Evolutionary conservation across 768 basidiomycete species (phyloP), one percentile per base, ranked within the genome.

Genomic region (Grammothele lineata): DNA sequence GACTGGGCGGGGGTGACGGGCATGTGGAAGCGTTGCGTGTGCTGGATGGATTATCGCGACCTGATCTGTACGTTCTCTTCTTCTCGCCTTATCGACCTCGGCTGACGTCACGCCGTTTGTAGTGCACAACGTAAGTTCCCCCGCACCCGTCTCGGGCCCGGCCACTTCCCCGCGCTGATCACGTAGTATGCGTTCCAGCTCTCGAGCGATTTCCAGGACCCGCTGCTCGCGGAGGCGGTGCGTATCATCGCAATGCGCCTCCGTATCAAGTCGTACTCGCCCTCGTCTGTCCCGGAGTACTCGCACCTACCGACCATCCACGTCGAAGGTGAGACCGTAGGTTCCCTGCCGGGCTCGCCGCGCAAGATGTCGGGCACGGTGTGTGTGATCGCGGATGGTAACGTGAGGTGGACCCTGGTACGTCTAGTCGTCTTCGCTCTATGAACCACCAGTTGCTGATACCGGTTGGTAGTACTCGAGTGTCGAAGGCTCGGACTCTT

Each of bases 1-100:
- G 78, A 80, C 55, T 81, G 80, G 79, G 80, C 78, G 1, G 79
- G 76, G 7, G 75, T 72, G 2, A 59, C 67, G 35, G 79, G 79
- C 15, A 63, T 70, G 40, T 81, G 78, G 77, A 69, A 70, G 78
- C 75, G 79, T 11, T 73, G 74, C 40, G 70, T 81, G 5, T 81
- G 75, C 48, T 81, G 78, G 78, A 64, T 81, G 61, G 77, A 79
- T 52, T 81, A 81, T 54, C 68, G 70, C 32, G 77, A 80, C 46
- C 53, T 81, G 3, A 57, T 81, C 7, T 56, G 79, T 79, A 3
- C 8, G 17, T 1, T 26, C 18, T 24, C 30, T 40, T 18, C 17
- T 18, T 19, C 7, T 10, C 7, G 18, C 15, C 3, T 30, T 15
- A 15, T 42, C 18, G 26, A 21, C 24, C 22, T 15, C 3, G 14